Conservation (phyloP, 106 monocot genomes). For the Platanthera guangdongensis region DNA sequence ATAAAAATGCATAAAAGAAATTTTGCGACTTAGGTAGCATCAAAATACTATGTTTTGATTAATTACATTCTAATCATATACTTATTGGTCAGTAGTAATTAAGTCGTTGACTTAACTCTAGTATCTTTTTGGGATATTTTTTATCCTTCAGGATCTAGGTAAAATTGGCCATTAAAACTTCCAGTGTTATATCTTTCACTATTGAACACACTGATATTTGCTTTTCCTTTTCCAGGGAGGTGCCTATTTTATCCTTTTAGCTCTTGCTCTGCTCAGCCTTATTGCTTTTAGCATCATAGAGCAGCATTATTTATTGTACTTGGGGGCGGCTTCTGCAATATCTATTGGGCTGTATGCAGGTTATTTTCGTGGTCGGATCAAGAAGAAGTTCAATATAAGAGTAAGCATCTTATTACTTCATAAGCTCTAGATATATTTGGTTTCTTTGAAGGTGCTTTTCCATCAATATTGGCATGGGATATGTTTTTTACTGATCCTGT, state of each 20-base stretch:
- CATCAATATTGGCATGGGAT: background rate
- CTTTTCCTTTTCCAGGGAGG: constrained; percentile 33
- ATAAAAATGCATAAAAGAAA: too few species aligned
- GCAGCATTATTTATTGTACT: constrained; percentile 37
- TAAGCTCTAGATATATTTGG: background rate
- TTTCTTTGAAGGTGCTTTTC: background rate
- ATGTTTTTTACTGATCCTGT: background rate
- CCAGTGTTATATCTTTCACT: too few species aligned
- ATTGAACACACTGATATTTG: background rate
- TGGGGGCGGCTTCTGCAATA: constrained; percentile 39
- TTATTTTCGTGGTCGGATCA: constrained; percentile 62
- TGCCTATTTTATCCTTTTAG: constrained; percentile 38
- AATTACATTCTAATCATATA: too few species aligned
- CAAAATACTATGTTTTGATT: too few species aligned
- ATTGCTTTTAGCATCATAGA: constrained; percentile 55
- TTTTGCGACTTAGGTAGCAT: too few species aligned
- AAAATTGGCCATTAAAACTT: too few species aligned
- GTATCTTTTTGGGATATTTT: too few species aligned
- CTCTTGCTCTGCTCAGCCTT: constrained; percentile 32
- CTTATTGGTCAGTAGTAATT: too few species aligned
- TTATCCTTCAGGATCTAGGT: too few species aligned
- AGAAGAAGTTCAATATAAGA: constrained; percentile 77
- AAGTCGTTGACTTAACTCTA: too few species aligned
- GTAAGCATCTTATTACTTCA: constrained; percentile 26
- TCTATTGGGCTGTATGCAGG: constrained; percentile 50